Percentiles rank a stretch among this genome's conserved stretches.
These are phyloP conservation scores for Candida maris DNA, from an alignment of 805 yeast genomes.

Conservation along the genomic window DNA sequence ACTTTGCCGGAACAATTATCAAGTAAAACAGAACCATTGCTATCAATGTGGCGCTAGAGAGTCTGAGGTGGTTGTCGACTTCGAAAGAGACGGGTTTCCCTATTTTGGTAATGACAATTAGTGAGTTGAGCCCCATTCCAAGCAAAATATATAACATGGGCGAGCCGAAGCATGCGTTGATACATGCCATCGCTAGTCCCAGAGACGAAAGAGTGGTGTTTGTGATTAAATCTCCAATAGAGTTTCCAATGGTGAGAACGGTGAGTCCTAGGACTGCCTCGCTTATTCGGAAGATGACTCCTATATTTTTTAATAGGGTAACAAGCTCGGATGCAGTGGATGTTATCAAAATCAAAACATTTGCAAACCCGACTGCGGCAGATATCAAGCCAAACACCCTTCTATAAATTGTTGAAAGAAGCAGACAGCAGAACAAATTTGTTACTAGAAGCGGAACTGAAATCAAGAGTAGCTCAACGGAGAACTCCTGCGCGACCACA, in stretches of 20 bases:
- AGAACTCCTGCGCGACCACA: conserved; percentile 4
- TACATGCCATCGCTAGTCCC: conserved; percentile 40
- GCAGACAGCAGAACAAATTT: conserved; percentile 2
- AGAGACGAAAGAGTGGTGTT: conserved; percentile 40
- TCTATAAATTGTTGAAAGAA: conserved; percentile 6
- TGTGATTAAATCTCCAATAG: conserved; percentile 50
- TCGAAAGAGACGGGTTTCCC: conserved; percentile 30
- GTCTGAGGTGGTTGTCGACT: conserved; percentile 35
- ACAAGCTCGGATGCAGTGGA: conserved; percentile 29
- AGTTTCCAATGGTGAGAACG: conserved; percentile 47
- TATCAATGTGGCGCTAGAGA: conserved; percentile 40
- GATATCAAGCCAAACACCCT: conserved; percentile 20
- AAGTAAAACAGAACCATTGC: conserved; percentile 36
- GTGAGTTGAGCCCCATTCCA: conserved; percentile 49
- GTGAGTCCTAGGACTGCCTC: conserved; percentile 49
- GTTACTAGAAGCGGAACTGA: conserved; percentile 1
- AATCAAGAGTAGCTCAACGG: neutral
- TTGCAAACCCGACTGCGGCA: conserved; percentile 28
- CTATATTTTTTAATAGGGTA: conserved; percentile 39
- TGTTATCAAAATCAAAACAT: conserved; percentile 28
- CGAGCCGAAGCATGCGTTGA: conserved; percentile 53
- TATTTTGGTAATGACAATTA: conserved; percentile 24
- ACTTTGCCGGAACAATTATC: conserved; percentile 40
- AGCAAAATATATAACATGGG: conserved; percentile 45
- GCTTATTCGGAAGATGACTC: conserved; percentile 39